Conservation (phyloP, 495 filamentous ascomycete species). For the Talaromyces stipitatus region DNA sequence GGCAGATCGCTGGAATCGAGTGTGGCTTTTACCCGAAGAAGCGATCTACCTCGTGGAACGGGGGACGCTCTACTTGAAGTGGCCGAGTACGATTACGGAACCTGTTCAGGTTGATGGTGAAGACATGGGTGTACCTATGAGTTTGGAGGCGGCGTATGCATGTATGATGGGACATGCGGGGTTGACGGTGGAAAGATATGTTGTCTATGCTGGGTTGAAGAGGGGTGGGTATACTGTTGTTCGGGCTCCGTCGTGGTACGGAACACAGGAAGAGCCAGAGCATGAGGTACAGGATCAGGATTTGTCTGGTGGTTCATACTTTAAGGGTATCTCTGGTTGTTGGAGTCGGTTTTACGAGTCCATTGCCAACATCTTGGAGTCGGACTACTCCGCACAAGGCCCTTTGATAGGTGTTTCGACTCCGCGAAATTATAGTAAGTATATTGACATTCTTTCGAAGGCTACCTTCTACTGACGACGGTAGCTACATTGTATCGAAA, state of each 20-base stretch:
- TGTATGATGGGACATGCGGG: conserved; percentile 60
- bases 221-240: conserved; percentile 75
- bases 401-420: conserved; percentile 69
- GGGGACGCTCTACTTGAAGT: conserved; percentile 78
- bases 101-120: conserved; percentile 22
- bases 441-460: neutral
- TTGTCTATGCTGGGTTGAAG: conserved; percentile 77
- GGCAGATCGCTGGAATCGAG: conserved; percentile 44
- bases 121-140: conserved; percentile 70
- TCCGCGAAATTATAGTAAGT: conserved; percentile 64
- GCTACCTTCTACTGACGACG: neutral
- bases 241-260: conserved; percentile 54
- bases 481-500: conserved; percentile 63
- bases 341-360: conserved; percentile 6
- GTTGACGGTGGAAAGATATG: conserved; percentile 71
- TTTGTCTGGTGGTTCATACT: neutral
- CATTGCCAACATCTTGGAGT: neutral
- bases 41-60: conserved; percentile 82
- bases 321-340: neutral
- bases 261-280: conserved; percentile 12
- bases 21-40: conserved; percentile 91
- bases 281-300: conserved; percentile 1
- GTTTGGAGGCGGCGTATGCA: conserved; percentile 83
- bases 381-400: conserved; percentile 31
- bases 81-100: conserved; percentile 44